These are phyloP conservation scores for Seiridium cupressi DNA, from an alignment of 2,329 filamentous ascomycete genomes.

Conservation along the genomic window DNA sequence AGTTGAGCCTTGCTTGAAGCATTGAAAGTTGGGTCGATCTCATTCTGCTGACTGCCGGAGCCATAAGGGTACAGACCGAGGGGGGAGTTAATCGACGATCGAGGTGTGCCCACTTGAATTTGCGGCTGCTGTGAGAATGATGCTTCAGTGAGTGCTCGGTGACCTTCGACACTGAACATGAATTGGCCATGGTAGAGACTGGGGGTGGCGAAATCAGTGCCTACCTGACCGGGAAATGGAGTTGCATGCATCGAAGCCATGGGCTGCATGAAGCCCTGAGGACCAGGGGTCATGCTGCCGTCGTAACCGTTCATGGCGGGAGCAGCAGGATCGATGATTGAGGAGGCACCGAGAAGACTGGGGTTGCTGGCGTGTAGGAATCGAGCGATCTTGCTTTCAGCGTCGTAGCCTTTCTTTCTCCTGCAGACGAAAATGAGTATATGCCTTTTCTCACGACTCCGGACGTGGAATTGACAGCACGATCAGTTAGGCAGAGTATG, in stretches of 20 bases:
- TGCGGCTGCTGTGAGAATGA: neutral
- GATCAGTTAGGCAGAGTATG: too few relatives aligned
- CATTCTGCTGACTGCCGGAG: neutral
- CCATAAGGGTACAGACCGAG: neutral
- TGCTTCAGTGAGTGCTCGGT: neutral
- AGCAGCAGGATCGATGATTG: neutral
- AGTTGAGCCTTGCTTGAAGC: neutral
- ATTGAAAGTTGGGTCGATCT: neutral
- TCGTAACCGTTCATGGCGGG: neutral
- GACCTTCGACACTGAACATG: neutral
- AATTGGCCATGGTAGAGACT: neutral
- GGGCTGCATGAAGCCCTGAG: neutral
- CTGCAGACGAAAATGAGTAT: neutral
- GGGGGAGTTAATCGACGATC: neutral
- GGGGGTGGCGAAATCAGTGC: neutral
- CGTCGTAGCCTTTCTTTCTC: slow-evolving; percentile 11
- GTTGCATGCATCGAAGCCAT: neutral
- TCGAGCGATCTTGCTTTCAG: slow-evolving; percentile 11
- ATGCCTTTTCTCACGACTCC: neutral
- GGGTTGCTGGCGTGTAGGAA: slow-evolving; percentile 6
- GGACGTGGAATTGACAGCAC: neutral
- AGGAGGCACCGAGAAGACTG: neutral
- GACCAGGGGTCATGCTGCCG: neutral
- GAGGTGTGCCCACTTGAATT: neutral
- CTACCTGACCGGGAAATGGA: neutral